These are phyloP conservation scores for Penstemon barbatus DNA, from an alignment of 257 asterid genomes.

Conservation along the genomic window DNA sequence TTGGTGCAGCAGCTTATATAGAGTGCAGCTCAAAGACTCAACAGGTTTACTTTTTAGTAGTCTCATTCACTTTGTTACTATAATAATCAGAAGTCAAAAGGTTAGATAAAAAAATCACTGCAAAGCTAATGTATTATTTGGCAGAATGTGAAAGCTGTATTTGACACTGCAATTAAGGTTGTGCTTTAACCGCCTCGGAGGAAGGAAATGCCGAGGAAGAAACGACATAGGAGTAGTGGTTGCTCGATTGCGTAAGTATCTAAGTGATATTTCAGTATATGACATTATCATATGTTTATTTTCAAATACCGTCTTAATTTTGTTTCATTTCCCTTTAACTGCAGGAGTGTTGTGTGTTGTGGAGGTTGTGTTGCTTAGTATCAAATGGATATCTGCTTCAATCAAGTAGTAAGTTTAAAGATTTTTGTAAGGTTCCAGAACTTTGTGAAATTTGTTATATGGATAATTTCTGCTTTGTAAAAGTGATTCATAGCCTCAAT, in stretches of 20 bases:
- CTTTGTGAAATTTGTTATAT: too few species aligned
- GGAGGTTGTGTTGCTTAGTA: slow-evolving; percentile 69
- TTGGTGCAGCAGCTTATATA: slow-evolving; percentile 93
- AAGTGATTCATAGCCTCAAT: too few species aligned
- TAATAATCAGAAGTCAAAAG: too few species aligned
- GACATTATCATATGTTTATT: background rate
- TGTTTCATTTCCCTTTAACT: slow-evolving; percentile 17
- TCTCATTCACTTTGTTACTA: background rate
- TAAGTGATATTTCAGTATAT: background rate
- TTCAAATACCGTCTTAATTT: background rate
- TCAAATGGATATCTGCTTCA: background rate
- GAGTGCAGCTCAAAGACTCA: slow-evolving; percentile 99
- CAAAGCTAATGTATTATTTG: slow-evolving; percentile 14
- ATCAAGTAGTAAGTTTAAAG: too few species aligned
- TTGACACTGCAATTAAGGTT: slow-evolving; percentile 88
- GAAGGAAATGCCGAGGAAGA: slow-evolving; percentile 66
- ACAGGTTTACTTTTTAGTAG: slow-evolving; percentile 48
- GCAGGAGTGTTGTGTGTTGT: slow-evolving; percentile 65
- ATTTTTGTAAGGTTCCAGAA: too few species aligned
- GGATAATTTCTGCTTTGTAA: too few species aligned
- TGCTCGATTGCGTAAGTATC: slow-evolving; percentile 82
- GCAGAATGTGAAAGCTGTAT: slow-evolving; percentile 94
- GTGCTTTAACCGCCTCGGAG: slow-evolving; percentile 94
- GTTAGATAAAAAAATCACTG: too few species aligned
- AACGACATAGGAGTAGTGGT: slow-evolving; percentile 53